These are phyloP conservation scores for Cercospora zeina DNA, from an alignment of 2,329 filamentous ascomycete genomes.

Conservation along the genomic window DNA sequence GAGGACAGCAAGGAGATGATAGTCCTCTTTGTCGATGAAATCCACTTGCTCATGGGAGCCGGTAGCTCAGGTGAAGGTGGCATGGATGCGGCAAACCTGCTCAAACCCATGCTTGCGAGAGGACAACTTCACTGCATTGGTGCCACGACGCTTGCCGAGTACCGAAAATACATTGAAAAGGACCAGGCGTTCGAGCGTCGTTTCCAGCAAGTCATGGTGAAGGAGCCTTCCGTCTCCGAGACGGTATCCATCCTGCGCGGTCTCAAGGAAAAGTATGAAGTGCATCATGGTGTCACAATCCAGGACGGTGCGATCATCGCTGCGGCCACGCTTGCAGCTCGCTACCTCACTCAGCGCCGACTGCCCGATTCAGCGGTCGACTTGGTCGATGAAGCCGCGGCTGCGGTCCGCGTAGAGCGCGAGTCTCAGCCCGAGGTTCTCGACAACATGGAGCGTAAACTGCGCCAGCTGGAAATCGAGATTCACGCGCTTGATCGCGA, in stretches of 20 bases:
- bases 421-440: slow-evolving; percentile 96
- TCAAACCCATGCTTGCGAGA: slow-evolving; percentile 97
- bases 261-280: slow-evolving; percentile 96
- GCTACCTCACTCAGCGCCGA: slow-evolving; percentile 86
- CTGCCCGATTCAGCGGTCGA: slow-evolving; percentile 97
- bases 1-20: slow-evolving; percentile 94
- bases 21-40: slow-evolving; percentile 97
- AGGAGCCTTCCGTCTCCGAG: slow-evolving; percentile 84
- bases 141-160: slow-evolving; percentile 91
- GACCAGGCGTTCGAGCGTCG: slow-evolving; percentile 96
- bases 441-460: slow-evolving; percentile 86
- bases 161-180: slow-evolving; percentile 99
- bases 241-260: slow-evolving; percentile 98
- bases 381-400: slow-evolving; percentile 91
- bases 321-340: slow-evolving; percentile 84
- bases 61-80: slow-evolving; percentile 92
- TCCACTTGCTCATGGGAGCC: slow-evolving; percentile 97
- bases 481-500: slow-evolving; percentile 93
- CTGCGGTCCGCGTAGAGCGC: slow-evolving; percentile 90
- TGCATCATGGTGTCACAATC: slow-evolving; percentile 96
- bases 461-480: slow-evolving; percentile 92
- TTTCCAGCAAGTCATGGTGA: slow-evolving; percentile 97
- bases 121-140: slow-evolving; percentile 97
- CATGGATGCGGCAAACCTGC: slow-evolving; percentile 96
- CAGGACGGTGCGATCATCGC: slow-evolving; percentile 90